A percentile compares a stretch with the other conserved stretches of the same genome.
Evolutionary conservation across 1,284 basidiomycete species (phyloP).

Genomic region (Papiliotrema nemorosa): DNA sequence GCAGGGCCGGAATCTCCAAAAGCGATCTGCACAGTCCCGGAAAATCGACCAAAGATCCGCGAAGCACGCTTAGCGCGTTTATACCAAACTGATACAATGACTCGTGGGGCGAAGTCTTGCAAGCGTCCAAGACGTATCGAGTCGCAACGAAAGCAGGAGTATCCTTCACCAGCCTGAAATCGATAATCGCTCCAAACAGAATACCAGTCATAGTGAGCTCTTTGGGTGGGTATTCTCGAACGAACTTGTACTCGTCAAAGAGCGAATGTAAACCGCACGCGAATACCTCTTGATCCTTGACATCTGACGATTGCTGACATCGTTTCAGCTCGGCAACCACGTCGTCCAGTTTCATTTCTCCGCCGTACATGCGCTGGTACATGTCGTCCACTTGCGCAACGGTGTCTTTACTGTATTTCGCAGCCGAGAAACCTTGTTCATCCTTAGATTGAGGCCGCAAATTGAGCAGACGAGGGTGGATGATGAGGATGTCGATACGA

Average conservation of each 20-base stretch:
- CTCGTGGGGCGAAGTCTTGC: conserved; percentile 75
- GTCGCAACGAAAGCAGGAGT: conserved; percentile 96
- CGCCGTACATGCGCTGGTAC: conserved; percentile 97
- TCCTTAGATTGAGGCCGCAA: conserved; percentile 81
- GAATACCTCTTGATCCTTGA: conserved; percentile 90
- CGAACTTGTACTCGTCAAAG: conserved; percentile 99
- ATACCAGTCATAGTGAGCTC: conserved; percentile 95
- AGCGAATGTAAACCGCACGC: conserved; percentile 99
- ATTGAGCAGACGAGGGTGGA: conserved; percentile 95
- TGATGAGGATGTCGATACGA: conserved; percentile 88
- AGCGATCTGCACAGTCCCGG: conserved; percentile 88
- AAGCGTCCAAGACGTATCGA: conserved; percentile 91
- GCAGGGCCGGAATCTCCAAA: conserved; percentile 78
- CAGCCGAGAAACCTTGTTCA: conserved; percentile 88
- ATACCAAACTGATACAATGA: conserved; percentile 95
- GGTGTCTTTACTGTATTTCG: conserved; percentile 82
- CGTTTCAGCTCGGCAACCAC: conserved; percentile 83
- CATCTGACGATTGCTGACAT: conserved; percentile 75
- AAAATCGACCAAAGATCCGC: conserved; percentile 86
- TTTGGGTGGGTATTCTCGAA: conserved; percentile 91
- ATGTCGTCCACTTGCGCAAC: conserved; percentile 91
- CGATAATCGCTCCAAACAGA: conserved; percentile 94
- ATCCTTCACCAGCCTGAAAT: conserved; percentile 88
- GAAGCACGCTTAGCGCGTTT: conserved; percentile 84
- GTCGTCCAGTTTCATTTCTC: conserved; percentile 85